These are phyloP conservation scores for Mortierella sp. DNA, from an alignment of 371 early-diverging fungal species.

Conservation along the genomic window DNA sequence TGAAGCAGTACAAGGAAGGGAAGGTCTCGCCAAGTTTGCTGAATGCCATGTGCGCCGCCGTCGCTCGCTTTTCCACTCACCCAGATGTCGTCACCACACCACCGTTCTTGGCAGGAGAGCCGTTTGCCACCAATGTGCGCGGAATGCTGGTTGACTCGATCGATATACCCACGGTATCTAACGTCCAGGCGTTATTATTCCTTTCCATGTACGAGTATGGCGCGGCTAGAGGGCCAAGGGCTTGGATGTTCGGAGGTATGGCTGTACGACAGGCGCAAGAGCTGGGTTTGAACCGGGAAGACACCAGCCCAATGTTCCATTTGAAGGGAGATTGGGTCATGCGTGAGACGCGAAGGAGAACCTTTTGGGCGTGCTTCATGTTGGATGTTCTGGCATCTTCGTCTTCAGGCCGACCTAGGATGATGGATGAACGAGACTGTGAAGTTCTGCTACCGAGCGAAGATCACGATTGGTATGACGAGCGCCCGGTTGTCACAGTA, in stretches of 20 bases:
- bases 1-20: slow-evolving; percentile 47
- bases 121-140: slow-evolving; percentile 48
- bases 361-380: slow-evolving; percentile 65
- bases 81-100: slow-evolving; percentile 51
- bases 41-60: slow-evolving; percentile 50
- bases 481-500: slow-evolving; percentile 44
- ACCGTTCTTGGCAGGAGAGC: slow-evolving; percentile 53
- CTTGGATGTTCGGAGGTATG: slow-evolving; percentile 73
- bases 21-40: slow-evolving; percentile 46
- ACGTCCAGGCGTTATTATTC: slow-evolving; percentile 63
- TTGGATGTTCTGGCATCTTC: slow-evolving; percentile 51
- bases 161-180: slow-evolving; percentile 63
- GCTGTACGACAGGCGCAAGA: slow-evolving; percentile 68
- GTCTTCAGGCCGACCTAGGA: slow-evolving; percentile 62
- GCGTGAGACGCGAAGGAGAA: slow-evolving; percentile 61
- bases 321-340: slow-evolving; percentile 58
- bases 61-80: slow-evolving; percentile 53
- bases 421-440: slow-evolving; percentile 65
- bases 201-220: slow-evolving; percentile 70
- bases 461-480: slow-evolving; percentile 58
- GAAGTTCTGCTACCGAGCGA: slow-evolving; percentile 65
- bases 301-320: slow-evolving; percentile 46
- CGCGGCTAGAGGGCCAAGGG: slow-evolving; percentile 66
- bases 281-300: slow-evolving; percentile 63
- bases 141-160: slow-evolving; percentile 50